Evolutionary conservation across 768 basidiomycete genomes (phyloP).

Genomic region (Baorangia bicolor): DNA sequence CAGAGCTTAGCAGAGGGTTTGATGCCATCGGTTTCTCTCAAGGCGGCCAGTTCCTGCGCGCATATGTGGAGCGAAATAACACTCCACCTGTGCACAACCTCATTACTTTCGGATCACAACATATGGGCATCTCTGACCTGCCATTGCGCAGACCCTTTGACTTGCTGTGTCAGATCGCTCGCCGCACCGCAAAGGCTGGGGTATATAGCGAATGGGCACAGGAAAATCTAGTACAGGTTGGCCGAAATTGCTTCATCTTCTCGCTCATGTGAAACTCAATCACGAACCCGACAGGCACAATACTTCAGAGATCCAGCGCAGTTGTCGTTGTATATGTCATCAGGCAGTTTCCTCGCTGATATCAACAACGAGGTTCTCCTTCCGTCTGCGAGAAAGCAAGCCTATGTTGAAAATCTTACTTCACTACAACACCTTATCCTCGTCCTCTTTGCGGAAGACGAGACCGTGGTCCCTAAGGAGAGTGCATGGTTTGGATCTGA

Average conservation of each 20-base stretch:
- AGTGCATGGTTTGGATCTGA: constrained; percentile 86
- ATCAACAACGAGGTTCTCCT: constrained; percentile 74
- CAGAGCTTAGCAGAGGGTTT: constrained; percentile 68
- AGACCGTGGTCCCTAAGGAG: constrained; percentile 81
- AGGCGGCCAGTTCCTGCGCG: constrained; percentile 87
- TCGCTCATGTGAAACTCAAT: neutral
- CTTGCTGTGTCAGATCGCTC: constrained; percentile 65
- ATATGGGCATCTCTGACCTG: constrained; percentile 82
- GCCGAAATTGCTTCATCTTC: neutral
- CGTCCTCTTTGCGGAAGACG: constrained; percentile 69
- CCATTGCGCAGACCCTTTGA: constrained; percentile 65
- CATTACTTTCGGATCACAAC: constrained; percentile 84
- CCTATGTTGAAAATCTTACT: constrained; percentile 60
- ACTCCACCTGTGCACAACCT: constrained; percentile 73
- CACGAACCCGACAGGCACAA: constrained; percentile 57
- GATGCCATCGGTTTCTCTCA: constrained; percentile 90
- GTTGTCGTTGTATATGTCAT: constrained; percentile 53
- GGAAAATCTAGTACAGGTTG: constrained; percentile 68
- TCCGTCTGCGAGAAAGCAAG: constrained; percentile 49
- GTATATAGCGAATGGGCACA: constrained; percentile 81
- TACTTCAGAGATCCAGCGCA: constrained; percentile 77
- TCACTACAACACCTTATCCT: constrained; percentile 69
- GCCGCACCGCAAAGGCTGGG: constrained; percentile 56
- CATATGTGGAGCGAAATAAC: constrained; percentile 77
- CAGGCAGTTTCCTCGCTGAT: constrained; percentile 65